Base-by-base conservation (phyloP, 805 yeast species). In the Torulaspora franciscae region DNA sequence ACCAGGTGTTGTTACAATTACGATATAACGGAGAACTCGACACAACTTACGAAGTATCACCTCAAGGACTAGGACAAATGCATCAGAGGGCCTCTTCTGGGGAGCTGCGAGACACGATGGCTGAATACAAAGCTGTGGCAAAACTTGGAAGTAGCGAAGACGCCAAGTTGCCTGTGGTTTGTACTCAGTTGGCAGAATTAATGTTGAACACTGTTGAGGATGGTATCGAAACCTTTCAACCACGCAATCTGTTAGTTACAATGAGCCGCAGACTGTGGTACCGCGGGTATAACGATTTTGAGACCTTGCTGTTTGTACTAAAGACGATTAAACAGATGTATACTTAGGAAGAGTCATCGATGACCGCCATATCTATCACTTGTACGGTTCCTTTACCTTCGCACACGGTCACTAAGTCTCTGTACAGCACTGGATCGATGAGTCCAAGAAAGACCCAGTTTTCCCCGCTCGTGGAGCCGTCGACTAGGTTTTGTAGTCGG, bases 331-430 rank as follows among this genome's bases (percentile, higher is more conserved):
- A 52, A 45, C 52, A 57, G 17, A 58, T 62, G 60, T 61, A 62
- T 46, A 39, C 17, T 29, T 17, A 27, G 17, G 40, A 35, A 35
- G 49, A 72, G 45, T 80, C 83, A 49, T 79, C 81, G n/a, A 83
- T 73, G 8, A 86, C 95, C 11, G 95, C 91, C 84, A 85, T 83
- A 55, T 88, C 96, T 48, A 90, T 66, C 6, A 90, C 93, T 63
- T 90, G 96, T 8, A 52, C 35, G 1, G 79, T 69, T 2, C 88
- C 93, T 45, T 72, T 72, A 23, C 77, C 67, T 44, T 71, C 74
- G 42, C 85, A 74, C 5, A 83, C 52, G 39, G 79, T 83, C 2
- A 83, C 83, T 19, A 90, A 66, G 9, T 76, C 80, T 52, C 89
- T 76, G 62, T 85, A 90, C 54, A 77, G 78, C 9, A 87, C 85